phyloP scores from a whole-genome alignment of 2,329 filamentous ascomycete species.

The Aspergillus neoniger region DNA sequence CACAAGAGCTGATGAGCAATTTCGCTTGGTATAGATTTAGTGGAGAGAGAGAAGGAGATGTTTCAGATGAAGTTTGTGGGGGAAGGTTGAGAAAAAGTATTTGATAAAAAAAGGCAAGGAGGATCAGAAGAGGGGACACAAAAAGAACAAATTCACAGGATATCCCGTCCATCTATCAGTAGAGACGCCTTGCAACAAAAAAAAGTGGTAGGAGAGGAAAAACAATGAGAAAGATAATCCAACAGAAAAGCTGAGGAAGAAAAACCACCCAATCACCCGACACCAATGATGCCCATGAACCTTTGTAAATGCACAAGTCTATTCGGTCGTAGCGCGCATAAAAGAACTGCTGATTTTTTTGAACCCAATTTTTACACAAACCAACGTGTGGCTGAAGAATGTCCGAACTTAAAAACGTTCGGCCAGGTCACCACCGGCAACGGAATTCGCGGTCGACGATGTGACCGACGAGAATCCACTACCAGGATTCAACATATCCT shows the following conservation, averaged over 20 bases:
- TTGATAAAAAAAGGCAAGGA: not conserved
- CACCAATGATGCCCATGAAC: slow-evolving; percentile 42
- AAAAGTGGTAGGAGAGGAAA: slow-evolving; percentile 11
- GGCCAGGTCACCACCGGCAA: slow-evolving; percentile 70
- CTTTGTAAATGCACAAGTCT: slow-evolving; percentile 43
- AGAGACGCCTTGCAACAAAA: slow-evolving; percentile 27
- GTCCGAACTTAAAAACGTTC: slow-evolving; percentile 51
- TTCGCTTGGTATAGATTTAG: not conserved
- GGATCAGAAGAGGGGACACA: slow-evolving; percentile 14
- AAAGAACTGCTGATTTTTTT: slow-evolving; percentile 23
- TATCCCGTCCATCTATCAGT: slow-evolving; percentile 30
- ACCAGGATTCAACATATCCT: slow-evolving; percentile 73
- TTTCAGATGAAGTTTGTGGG: not conserved
- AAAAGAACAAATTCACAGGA: slow-evolving; percentile 19
- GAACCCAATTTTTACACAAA: slow-evolving; percentile 18
- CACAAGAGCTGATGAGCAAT: slow-evolving; percentile 18
- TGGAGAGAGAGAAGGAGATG: slow-evolving; percentile 4
- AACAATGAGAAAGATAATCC: slow-evolving; percentile 8
- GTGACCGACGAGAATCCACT: slow-evolving; percentile 72
- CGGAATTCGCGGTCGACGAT: slow-evolving; percentile 75
- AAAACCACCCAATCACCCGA: slow-evolving; percentile 28
- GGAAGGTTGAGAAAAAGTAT: not conserved
- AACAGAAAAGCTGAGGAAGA: not conserved
- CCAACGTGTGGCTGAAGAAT: slow-evolving; percentile 6
- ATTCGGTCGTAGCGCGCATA: slow-evolving; percentile 42